Conservation (phyloP, 2,329 filamentous ascomycete species). For the Ophiostoma sp. region DNA sequence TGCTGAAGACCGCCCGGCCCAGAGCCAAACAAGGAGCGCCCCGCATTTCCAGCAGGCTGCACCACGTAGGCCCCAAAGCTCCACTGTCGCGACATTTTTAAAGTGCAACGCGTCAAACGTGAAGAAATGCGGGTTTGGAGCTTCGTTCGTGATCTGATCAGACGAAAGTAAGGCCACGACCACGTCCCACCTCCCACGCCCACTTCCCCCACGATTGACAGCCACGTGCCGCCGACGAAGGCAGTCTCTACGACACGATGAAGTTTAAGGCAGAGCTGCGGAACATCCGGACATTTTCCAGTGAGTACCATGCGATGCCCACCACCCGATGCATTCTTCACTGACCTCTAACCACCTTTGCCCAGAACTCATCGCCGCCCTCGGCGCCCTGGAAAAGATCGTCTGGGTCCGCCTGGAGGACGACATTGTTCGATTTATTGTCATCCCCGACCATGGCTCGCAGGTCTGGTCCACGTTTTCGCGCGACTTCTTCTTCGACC, state of each 20-base stretch:
- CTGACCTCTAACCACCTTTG: neutral
- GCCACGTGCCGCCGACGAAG: neutral
- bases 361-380: conserved; percentile 60
- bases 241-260: conserved; percentile 23
- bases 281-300: conserved; percentile 67
- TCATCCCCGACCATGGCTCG: conserved; percentile 90
- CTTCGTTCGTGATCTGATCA: neutral
- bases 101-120: conserved; percentile 15
- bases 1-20: neutral
- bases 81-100: conserved; percentile 16
- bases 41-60: conserved; percentile 13
- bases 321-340: neutral
- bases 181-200: neutral
- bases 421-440: conserved; percentile 86
- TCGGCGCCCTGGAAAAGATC: conserved; percentile 72
- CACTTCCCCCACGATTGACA: neutral
- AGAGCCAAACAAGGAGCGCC: neutral
- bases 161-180: neutral
- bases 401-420: conserved; percentile 89
- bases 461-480: conserved; percentile 78
- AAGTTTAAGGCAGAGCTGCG: conserved; percentile 56
- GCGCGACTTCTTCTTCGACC: conserved; percentile 79
- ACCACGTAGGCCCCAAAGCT: neutral
- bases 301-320: conserved; percentile 47
- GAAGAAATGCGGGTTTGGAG: neutral